Evolutionary conservation across 2,329 filamentous ascomycete genomes (phyloP).

Genomic region (Cyclaneusma minus): DNA sequence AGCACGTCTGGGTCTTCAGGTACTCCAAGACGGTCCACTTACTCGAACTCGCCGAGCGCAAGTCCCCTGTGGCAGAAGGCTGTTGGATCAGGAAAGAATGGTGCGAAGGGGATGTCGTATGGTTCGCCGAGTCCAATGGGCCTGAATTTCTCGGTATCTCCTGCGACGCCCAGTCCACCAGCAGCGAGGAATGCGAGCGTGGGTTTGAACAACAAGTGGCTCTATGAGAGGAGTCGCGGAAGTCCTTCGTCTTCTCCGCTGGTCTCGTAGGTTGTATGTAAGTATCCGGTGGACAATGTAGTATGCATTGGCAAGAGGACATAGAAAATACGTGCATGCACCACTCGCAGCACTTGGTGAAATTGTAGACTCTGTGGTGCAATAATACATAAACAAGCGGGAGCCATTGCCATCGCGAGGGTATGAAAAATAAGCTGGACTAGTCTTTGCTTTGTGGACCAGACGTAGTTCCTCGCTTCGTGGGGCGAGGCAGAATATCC

Average conservation of each 20-base stretch:
- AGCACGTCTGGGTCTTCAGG: conserved; percentile 25
- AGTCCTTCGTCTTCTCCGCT: conserved; percentile 15
- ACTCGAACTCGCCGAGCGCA: conserved; percentile 34
- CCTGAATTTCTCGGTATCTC: conserved; percentile 30
- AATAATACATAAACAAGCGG: too few species aligned
- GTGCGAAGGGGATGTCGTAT: conserved; percentile 45
- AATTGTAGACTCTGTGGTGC: too few species aligned
- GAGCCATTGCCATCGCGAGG: too few species aligned
- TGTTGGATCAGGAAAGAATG: conserved; percentile 28
- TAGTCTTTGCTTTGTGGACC: too few species aligned
- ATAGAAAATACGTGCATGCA: too few species aligned
- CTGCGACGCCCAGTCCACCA: conserved; percentile 53
- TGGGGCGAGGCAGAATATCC: too few species aligned
- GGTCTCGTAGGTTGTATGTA: conserved; percentile 16
- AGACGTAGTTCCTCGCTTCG: too few species aligned
- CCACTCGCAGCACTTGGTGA: too few species aligned
- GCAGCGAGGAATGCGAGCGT: conserved; percentile 56
- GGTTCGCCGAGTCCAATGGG: conserved; percentile 38
- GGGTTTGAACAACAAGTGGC: conserved; percentile 80
- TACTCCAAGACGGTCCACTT: conserved; percentile 16
- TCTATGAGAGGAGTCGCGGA: conserved; percentile 69
- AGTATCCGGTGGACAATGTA: too few species aligned
- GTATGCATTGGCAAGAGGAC: too few species aligned
- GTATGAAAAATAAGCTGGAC: too few species aligned
- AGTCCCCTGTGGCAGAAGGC: conserved; percentile 56